Evolutionary conservation across 2,329 filamentous ascomycete genomes (phyloP), one percentile per base, ranked within the genome.

Genomic region (Xylariaceae sp.): DNA sequence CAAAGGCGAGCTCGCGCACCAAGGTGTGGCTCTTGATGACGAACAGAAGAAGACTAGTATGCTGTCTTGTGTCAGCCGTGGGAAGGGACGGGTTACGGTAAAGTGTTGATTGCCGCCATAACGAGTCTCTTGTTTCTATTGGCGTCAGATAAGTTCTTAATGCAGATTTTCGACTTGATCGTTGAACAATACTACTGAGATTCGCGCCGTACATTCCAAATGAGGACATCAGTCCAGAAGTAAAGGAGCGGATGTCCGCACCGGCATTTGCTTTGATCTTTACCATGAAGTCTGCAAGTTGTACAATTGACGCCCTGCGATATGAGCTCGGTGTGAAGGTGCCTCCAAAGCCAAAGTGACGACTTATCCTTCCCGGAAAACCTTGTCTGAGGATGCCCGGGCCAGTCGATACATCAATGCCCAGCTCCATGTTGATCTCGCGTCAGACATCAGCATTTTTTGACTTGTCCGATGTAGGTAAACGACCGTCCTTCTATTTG

Each of bases 381-480:
- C 63, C 65, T 2, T 58, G 55, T 39, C 53, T 40, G 34, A 56
- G 48, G 9, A 54, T 29, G 12, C 56, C 56, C 0, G 58, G 51
- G 16, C 49, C 54, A 15, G 53, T 56, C 29, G 50, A 57, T 10
- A 51, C 47, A 26, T 57, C 53, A 8, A 57, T 22, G 10, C 55
- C n/a, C n/a, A n/a, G n/a, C n/a, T n/a, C n/a, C n/a, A n/a, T n/a
- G n/a, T n/a, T 59, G 1, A 67, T 73, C 32, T 70, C 51, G 6
- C 74, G 67, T 56, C 76, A 75, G 21, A 74, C 70, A 3, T 60
- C 61, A 0, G 55, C 58, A 22, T 63, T n/a, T n/a, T n/a, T n/a
- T n/a, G n/a, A n/a, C 64, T 13, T 64, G 60, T 4, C 72, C 72
- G 6, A 75, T 61, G 47, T 69, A 76, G 32, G n/a, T n/a, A n/a